Evolutionary conservation across 257 asterid genomes (phyloP), one percentile per base, ranked within the genome.

Genomic region (Nicotiana attenuata): DNA sequence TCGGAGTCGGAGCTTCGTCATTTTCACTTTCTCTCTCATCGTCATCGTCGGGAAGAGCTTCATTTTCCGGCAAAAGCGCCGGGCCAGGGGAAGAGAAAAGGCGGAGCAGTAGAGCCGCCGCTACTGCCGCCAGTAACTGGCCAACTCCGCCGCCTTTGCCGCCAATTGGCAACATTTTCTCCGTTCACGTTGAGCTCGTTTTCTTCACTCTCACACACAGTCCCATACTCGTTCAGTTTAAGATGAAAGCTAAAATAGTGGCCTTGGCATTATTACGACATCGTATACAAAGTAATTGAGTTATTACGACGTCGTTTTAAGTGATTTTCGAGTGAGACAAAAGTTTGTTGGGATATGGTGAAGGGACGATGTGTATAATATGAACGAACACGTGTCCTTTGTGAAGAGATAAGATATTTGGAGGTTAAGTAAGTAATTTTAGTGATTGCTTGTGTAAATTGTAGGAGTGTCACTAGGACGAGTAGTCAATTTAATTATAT

Each of bases 21-120:
- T 77, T 85, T 7, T 85, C 85, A 4, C 47, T 83, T 20, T 82
- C 71, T 56, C n/a, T 59, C 20, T 56, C 84, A 24, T 53, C 79
- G 20, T 82, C 80, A 3, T 87, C 91, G 19, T 87, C 86, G 4
- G 82, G 84, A 53, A 73, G 88, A 8, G 76, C 83, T 83, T 81
- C 90, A 22, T 81, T 67, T 52, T 91, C 93, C 67, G 92, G 87
- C 24, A 90, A 82, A 31, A 89, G 65, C 82, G 81, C 94, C 60
- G 92, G 96, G 7, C 95, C 97, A 2, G 97, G 94, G 13, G 84
- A 85, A 41, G 97, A 89, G 87, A 95, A 85, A 53, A 93, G 82
- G 77, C 99, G 97, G 86, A 95, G 91, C 76, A 95, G 88, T 76
- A 93, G 86, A 22, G 97, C 94, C 68, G 96, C 99, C 86, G 96